Conservation (phyloP, 352 stramenopile species). For the Globisporangium nunn region DNA sequence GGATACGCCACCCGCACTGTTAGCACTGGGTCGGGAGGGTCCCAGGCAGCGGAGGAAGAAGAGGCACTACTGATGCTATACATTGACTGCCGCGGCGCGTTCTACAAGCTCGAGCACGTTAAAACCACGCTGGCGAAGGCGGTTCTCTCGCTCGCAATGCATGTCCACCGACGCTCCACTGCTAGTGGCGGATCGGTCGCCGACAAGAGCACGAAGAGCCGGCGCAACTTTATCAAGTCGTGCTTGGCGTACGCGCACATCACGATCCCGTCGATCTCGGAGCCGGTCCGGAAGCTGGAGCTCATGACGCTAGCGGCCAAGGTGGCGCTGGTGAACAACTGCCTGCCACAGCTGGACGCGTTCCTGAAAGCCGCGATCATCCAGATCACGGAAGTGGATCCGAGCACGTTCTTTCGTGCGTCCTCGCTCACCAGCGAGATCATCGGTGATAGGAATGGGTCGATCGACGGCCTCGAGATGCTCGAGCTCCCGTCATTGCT, state of each 20-base stretch:
- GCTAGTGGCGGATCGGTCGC: neutral
- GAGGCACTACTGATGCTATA: conserved; percentile 84
- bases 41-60: conserved; percentile 42
- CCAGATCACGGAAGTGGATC: conserved; percentile 62
- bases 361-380: conserved; percentile 79
- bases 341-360: conserved; percentile 82
- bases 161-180: conserved; percentile 31
- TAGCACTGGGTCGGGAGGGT: neutral
- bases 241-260: conserved; percentile 88
- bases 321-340: conserved; percentile 60
- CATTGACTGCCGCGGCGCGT: conserved; percentile 79
- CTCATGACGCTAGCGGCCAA: conserved; percentile 62
- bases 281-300: conserved; percentile 42
- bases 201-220: conserved; percentile 22
- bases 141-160: conserved; percentile 57
- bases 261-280: conserved; percentile 79
- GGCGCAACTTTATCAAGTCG: conserved; percentile 80
- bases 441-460: neutral
- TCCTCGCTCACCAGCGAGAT: neutral
- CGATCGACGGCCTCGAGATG: conserved; percentile 6
- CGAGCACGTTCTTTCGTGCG: conserved; percentile 1
- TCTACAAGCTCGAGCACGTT: conserved; percentile 83
- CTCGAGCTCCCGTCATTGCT: neutral
- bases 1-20: conserved; percentile 18
- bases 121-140: conserved; percentile 48